Evolutionary conservation across 1,284 basidiomycete species (phyloP).

Genomic region (Mycena citricolor): DNA sequence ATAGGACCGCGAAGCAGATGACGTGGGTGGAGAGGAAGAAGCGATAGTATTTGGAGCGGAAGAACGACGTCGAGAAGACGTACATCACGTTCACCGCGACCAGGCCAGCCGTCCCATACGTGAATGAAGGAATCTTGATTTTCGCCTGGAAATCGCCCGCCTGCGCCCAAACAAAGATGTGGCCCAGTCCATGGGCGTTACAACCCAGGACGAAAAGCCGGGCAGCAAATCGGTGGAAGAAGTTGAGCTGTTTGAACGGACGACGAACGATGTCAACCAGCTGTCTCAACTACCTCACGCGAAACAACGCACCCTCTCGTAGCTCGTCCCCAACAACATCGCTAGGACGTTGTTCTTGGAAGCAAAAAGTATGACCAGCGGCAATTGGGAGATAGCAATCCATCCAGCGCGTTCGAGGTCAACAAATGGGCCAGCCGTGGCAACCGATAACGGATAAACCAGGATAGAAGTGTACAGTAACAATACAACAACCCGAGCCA

Average conservation of each 20-base stretch:
- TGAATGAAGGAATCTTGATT: slow-evolving; percentile 34
- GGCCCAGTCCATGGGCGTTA: slow-evolving; percentile 66
- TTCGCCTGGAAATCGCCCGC: slow-evolving; percentile 40
- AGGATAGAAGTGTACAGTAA: slow-evolving; percentile 48
- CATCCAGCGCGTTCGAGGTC: slow-evolving; percentile 50
- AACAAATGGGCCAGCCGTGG: slow-evolving; percentile 36
- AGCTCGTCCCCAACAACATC: slow-evolving; percentile 63
- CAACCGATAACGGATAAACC: slow-evolving; percentile 52
- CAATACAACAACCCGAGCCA: slow-evolving; percentile 50
- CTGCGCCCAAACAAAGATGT: slow-evolving; percentile 45
- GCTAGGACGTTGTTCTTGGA: slow-evolving; percentile 76
- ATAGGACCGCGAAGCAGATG: slow-evolving; percentile 40
- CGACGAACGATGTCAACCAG: neutral
- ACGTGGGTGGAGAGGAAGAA: slow-evolving; percentile 56
- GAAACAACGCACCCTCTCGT: slow-evolving; percentile 81
- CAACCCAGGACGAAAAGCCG: slow-evolving; percentile 58
- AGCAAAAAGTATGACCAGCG: slow-evolving; percentile 67
- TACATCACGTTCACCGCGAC: slow-evolving; percentile 52
- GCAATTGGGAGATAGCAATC: slow-evolving; percentile 68
- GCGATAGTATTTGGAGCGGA: slow-evolving; percentile 53
- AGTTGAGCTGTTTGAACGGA: slow-evolving; percentile 57
- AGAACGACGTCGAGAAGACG: slow-evolving; percentile 52
- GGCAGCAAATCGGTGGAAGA: slow-evolving; percentile 75
- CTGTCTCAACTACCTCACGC: no score
- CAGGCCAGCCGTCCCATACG: slow-evolving; percentile 55